Conservation (phyloP, 176 grass and related monocot genomes). For the Zoysia japonica region DNA sequence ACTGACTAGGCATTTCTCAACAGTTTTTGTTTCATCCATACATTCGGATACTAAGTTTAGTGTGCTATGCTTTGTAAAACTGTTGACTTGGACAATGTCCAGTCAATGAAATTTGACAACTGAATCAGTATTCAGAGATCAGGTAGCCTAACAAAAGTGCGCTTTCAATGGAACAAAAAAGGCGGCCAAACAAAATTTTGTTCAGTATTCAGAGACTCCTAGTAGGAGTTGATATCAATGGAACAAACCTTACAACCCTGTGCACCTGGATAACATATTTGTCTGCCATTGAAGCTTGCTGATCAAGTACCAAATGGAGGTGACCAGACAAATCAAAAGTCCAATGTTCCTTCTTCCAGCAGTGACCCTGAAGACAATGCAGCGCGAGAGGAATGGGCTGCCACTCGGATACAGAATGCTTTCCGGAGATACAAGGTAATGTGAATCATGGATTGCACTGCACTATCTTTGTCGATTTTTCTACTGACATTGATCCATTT, state of each 20-base stretch:
- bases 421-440: constrained; percentile 75
- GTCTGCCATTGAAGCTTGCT: constrained; percentile 35
- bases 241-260: too few species aligned
- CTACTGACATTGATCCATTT: neutral
- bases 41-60: neutral
- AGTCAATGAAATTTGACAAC: constrained; percentile 16
- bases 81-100: constrained; percentile 6
- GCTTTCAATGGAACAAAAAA: neutral
- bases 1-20: neutral
- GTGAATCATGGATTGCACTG: neutral
- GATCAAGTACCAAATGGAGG: constrained; percentile 48
- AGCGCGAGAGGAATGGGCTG: constrained; percentile 68
- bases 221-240: neutral
- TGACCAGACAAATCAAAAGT: constrained; percentile 53
- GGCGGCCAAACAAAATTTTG: neutral
- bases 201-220: neutral
- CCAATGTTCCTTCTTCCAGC: constrained; percentile 56
- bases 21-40: neutral
- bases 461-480: neutral
- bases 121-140: constrained; percentile 1
- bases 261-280: neutral
- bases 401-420: constrained; percentile 69
- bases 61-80: neutral
- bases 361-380: constrained; percentile 58
- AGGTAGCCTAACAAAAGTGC: neutral